These are phyloP conservation scores for Lecanosticta acicola DNA, from an alignment of 2,329 filamentous ascomycete species.

Conservation along the genomic window DNA sequence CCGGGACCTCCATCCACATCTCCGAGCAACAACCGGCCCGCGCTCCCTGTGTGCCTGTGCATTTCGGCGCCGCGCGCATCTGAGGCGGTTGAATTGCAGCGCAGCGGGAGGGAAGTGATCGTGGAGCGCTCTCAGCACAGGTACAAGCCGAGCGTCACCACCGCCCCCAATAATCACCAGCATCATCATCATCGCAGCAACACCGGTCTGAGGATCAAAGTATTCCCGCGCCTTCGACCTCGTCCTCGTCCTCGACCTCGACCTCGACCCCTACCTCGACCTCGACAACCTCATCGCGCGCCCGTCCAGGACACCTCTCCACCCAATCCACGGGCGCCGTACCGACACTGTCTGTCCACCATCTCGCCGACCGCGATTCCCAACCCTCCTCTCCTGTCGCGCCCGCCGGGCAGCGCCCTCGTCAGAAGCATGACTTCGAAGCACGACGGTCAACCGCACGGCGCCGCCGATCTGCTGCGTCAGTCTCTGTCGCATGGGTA, in stretches of 20 bases:
- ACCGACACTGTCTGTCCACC: slow-evolving; percentile 38
- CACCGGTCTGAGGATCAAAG: not conserved
- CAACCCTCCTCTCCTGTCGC: not conserved
- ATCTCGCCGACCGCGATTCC: not conserved
- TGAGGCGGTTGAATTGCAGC: too few species aligned
- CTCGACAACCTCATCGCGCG: not conserved
- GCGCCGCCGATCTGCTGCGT: slow-evolving; percentile 53
- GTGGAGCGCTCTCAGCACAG: too few species aligned
- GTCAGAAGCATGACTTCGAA: slow-evolving; percentile 8
- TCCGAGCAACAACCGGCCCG: not conserved
- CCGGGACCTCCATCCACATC: too few species aligned
- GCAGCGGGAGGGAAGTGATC: too few species aligned
- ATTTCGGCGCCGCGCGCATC: too few species aligned
- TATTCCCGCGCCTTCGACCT: not conserved
- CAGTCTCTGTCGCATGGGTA: slow-evolving; percentile 56
- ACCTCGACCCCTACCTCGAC: not conserved
- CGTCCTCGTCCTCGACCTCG: not conserved
- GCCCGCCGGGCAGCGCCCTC: slow-evolving; percentile 8
- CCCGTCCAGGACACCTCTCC: slow-evolving; percentile 26
- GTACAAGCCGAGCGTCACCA: not conserved
- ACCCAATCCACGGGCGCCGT: slow-evolving; percentile 41
- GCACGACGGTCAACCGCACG: slow-evolving; percentile 29
- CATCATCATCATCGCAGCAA: too few species aligned
- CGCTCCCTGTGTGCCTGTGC: not conserved
- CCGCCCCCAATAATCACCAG: not conserved